phyloP scores from a whole-genome alignment of 768 basidiomycete genomes.

The Myochromella boudieri region DNA sequence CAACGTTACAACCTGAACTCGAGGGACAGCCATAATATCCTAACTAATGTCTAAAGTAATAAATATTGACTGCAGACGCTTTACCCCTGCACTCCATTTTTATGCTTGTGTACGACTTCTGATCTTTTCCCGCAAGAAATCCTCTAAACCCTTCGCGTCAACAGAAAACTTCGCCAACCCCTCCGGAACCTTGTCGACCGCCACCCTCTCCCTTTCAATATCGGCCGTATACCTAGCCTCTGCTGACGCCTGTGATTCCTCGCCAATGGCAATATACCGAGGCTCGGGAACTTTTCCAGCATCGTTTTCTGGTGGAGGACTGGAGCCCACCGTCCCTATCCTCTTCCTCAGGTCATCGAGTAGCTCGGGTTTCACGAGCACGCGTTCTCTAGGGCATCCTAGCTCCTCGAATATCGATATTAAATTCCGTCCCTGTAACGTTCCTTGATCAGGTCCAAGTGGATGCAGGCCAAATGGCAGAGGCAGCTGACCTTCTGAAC shows the following conservation, averaged over 20 bases:
- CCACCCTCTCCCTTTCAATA: conserved; percentile 25
- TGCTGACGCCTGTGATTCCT: conserved; percentile 12
- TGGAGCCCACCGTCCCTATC: conserved; percentile 5
- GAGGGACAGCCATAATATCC: not conserved
- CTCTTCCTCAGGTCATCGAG: conserved; percentile 24
- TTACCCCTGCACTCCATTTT: not conserved
- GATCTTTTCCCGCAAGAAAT: conserved; percentile 17
- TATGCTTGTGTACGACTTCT: not conserved
- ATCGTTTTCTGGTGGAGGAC: not conserved
- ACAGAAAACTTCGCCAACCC: conserved; percentile 33
- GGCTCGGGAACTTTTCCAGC: conserved; percentile 5
- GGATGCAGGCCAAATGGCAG: not conserved
- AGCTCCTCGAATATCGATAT: conserved; percentile 29
- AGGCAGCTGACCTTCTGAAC: conserved; percentile 22
- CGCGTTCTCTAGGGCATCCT: conserved; percentile 24
- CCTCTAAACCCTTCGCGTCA: conserved; percentile 30
- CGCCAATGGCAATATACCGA: conserved; percentile 11
- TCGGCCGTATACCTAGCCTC: conserved; percentile 22
- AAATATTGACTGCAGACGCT: not conserved
- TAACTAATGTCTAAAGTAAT: not conserved
- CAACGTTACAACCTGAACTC: not conserved
- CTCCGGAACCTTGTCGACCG: conserved; percentile 34
- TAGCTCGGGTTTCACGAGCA: conserved; percentile 34
- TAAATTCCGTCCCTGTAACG: conserved; percentile 22
- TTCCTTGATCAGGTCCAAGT: not conserved